Conservation (phyloP, 2,329 filamentous ascomycete genomes). For the Apiospora pterosperma region DNA sequence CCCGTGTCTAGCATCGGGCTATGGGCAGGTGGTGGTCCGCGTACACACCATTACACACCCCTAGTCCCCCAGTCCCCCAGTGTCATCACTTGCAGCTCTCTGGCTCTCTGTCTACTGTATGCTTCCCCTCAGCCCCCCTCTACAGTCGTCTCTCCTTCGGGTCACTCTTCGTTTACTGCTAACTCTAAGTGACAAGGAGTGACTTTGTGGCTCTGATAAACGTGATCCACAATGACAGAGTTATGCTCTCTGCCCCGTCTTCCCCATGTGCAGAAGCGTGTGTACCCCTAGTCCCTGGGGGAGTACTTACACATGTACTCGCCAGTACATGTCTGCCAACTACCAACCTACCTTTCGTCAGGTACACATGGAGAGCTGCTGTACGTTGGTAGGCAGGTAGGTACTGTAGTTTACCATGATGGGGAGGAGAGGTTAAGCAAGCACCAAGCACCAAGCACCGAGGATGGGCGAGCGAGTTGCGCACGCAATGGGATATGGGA, state of each 20-base stretch:
- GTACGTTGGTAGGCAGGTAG: background rate
- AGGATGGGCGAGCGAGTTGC: conserved; percentile 6
- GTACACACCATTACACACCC: conserved; percentile 3
- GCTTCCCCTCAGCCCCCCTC: conserved; percentile 10
- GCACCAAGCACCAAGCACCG: conserved; percentile 14
- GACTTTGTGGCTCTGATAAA: conserved; percentile 14
- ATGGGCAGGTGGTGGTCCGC: background rate
- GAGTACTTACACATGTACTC: background rate
- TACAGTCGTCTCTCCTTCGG: conserved; percentile 17
- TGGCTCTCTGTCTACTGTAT: background rate
- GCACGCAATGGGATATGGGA: background rate
- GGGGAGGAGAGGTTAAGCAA: background rate
- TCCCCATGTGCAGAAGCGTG: background rate
- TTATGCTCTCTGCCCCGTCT: conserved; percentile 8
- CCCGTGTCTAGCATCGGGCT: conserved; percentile 3
- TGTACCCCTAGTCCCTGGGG: background rate
- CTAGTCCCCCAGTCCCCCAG: background rate
- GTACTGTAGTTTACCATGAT: background rate
- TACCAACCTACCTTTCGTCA: conserved; percentile 14
- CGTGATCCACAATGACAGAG: conserved; percentile 9
- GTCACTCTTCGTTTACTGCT: conserved; percentile 21
- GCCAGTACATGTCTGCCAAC: conserved; percentile 8
- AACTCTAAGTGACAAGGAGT: conserved; percentile 17
- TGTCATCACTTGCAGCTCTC: conserved; percentile 5
- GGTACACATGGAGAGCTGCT: background rate